Evolutionary conservation across 306 rosid genomes (phyloP).

Genomic region (Arachis hypogaea): DNA sequence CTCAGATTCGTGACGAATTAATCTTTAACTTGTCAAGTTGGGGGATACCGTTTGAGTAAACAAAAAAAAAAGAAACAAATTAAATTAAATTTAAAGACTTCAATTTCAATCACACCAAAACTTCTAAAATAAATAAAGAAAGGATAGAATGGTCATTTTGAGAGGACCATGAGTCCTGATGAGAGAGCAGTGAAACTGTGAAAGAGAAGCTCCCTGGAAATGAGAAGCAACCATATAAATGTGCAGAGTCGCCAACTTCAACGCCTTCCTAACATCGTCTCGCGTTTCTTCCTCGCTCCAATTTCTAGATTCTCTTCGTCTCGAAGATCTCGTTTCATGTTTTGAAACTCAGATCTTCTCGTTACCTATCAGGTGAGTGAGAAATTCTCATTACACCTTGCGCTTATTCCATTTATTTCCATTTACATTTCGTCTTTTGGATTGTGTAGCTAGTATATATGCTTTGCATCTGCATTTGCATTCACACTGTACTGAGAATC

Average conservation of each 20-base stretch:
- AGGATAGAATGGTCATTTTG: constrained; percentile 31
- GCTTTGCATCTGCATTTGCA: constrained; percentile 32
- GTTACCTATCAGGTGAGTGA: constrained; percentile 47
- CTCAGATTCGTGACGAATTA: too few relatives aligned
- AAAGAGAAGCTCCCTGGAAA: constrained; percentile 4
- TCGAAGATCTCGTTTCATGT: constrained; percentile 34
- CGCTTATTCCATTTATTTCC: neutral
- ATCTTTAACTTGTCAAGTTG: too few relatives aligned
- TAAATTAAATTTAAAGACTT: too few relatives aligned
- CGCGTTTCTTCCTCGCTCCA: constrained; percentile 6
- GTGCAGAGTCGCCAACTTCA: constrained; percentile 3
- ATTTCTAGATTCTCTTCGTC: constrained; percentile 38
- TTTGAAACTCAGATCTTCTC: constrained; percentile 26
- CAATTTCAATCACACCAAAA: too few relatives aligned
- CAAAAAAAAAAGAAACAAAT: too few relatives aligned
- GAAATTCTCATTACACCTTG: constrained; percentile 3
- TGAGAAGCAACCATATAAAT: constrained; percentile 36
- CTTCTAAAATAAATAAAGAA: neutral
- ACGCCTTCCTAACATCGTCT: constrained; percentile 4
- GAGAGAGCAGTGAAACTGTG: constrained; percentile 33
- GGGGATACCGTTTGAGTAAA: too few relatives aligned
- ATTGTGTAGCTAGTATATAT: neutral
- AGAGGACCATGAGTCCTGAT: neutral
- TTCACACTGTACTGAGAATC: constrained; percentile 32
- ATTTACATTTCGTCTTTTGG: constrained; percentile 4